A percentile compares a stretch with the other conserved stretches of the same genome.
These are phyloP conservation scores for Rutstroemia sp. DNA, from an alignment of 2,329 filamentous ascomycete genomes.

Conservation along the genomic window DNA sequence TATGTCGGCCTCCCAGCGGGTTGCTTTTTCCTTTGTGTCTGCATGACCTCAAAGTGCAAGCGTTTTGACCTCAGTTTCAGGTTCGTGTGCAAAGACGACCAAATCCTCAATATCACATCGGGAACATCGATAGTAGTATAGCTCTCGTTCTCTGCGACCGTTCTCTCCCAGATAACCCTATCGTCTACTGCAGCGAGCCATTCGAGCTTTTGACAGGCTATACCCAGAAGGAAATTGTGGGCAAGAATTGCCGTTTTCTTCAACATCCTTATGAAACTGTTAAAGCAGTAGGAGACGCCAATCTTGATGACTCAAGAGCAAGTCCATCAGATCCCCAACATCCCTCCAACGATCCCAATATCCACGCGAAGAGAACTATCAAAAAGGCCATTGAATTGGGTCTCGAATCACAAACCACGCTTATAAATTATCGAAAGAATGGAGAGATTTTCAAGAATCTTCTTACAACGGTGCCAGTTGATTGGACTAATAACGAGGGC, in stretches of 20 bases:
- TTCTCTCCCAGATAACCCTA: conserved; percentile 80
- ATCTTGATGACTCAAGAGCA: conserved; percentile 45
- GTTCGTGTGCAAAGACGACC: conserved; percentile 63
- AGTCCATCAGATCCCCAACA: conserved; percentile 52
- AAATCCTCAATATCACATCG: conserved; percentile 78
- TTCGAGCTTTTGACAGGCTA: conserved; percentile 91
- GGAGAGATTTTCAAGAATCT: conserved; percentile 91
- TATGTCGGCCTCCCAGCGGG: conserved; percentile 29
- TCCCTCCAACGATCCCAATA: conserved; percentile 50
- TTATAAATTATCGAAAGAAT: conserved; percentile 91
- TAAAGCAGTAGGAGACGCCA: not conserved
- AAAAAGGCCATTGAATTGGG: conserved; percentile 69
- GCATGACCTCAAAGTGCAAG: not conserved
- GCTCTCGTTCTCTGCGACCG: conserved; percentile 91
- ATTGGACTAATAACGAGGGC: conserved; percentile 48
- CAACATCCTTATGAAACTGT: conserved; percentile 67
- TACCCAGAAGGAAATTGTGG: conserved; percentile 76
- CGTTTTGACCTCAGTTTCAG: conserved; percentile 9
- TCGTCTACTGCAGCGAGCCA: conserved; percentile 90
- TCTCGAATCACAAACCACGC: conserved; percentile 75
- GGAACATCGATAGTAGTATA: conserved; percentile 85
- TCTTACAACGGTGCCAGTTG: conserved; percentile 87
- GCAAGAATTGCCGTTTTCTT: conserved; percentile 86
- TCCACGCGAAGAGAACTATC: conserved; percentile 70
- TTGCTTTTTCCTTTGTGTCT: not conserved